Evolutionary conservation across 306 rosid genomes (phyloP), one percentile per base, ranked within the genome.

Genomic region (Prunus campanulata): DNA sequence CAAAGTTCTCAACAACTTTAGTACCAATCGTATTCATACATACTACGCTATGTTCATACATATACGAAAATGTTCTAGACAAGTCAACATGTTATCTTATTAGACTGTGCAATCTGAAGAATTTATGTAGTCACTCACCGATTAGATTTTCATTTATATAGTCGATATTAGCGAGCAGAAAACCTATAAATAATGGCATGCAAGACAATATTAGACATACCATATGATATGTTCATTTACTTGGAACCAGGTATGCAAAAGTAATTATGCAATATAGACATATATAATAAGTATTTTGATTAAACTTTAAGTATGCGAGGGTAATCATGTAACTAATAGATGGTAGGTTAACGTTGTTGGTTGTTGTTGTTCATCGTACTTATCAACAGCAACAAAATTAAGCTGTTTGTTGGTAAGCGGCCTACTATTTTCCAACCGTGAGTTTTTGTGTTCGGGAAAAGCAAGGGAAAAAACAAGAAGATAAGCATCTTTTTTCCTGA

Each of bases 371-470:
- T 81, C 35, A 49, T 54, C 46, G 18, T 77, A 74, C 32, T 63
- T 70, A 72, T 71, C 72, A 83, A 82, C 66, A 61, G 62, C 75
- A 83, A 87, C 65, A 77, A 78, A 78, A 32, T 52, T 56, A 82
- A 84, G 80, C 81, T 87, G 90, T 81, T 89, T 85, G 96, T 87
- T 83, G 93, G 90, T 91, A 78, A 73, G 68, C 81, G 59, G 87
- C 79, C 84, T 68, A 77, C 86, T 78, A 73, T 70, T 78, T 81
- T 32, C 51, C 74, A 77, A 82, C 68, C 46, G 68, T 67, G 75
- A 79, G 79, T 25, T 78, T 66, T 72, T 75, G 46, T 73, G 68
- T 42, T 15, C 3, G 5, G 12, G 3, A 44, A 54, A 52, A 24
- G 70, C 56, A 10, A 66, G 54, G 67, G 49, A 20, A 82, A 65